A percentile compares a stretch with the other conserved stretches of the same genome.
phyloP scores from a whole-genome alignment of 257 asterid species.

The Plantago major region DNA sequence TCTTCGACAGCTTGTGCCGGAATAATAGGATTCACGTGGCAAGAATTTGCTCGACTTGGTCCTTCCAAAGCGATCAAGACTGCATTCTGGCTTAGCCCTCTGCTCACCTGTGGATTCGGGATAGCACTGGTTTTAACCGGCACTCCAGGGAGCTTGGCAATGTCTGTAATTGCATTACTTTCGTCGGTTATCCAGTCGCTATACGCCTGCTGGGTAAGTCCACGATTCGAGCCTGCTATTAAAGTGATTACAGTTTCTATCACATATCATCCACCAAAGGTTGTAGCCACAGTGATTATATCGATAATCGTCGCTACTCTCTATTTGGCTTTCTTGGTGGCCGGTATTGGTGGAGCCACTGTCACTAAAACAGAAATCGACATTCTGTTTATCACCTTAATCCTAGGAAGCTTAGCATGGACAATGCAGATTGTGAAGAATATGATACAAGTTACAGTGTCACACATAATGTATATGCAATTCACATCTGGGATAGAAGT shows the following conservation, averaged over 20 bases:
- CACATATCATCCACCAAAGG: conserved; percentile 36
- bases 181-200: conserved; percentile 40
- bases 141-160: conserved; percentile 43
- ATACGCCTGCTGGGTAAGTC: conserved; percentile 56
- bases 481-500: conserved; percentile 41
- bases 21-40: conserved; percentile 40
- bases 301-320: conserved; percentile 27
- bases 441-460: conserved; percentile 39
- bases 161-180: conserved; percentile 29
- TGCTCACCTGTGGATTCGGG: conserved; percentile 42
- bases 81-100: conserved; percentile 57
- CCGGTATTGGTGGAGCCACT: conserved; percentile 50
- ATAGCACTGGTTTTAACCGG: conserved; percentile 44
- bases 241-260: conserved; percentile 33
- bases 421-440: conserved; percentile 45
- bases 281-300: conserved; percentile 22
- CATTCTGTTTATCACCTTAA: conserved; percentile 35
- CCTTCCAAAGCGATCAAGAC: conserved; percentile 39
- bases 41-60: conserved; percentile 23
- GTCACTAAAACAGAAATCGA: conserved; percentile 29
- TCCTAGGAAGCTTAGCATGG: conserved; percentile 49
- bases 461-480: conserved; percentile 45
- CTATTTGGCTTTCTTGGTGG: conserved; percentile 34
- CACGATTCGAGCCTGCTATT: conserved; percentile 32
- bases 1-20: conserved; percentile 47